A percentile compares a stretch with the other conserved stretches of the same genome.
Evolutionary conservation across 1,139 yeast species (phyloP).

Genomic region (Yamadazyma atmosphaerica): DNA sequence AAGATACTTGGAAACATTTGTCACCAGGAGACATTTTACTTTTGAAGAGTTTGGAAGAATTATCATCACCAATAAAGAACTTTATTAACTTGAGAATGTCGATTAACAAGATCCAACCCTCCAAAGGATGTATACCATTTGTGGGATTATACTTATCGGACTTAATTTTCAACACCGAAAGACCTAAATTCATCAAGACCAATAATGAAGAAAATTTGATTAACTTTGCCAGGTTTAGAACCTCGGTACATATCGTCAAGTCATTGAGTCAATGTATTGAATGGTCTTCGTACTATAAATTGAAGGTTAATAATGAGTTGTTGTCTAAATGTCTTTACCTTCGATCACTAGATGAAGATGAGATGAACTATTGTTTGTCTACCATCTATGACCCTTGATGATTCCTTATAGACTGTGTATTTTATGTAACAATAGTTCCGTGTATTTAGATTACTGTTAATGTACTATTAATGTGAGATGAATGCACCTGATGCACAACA

Average conservation of each 20-base stretch:
- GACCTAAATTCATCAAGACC: conserved; percentile 51
- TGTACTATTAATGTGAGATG: too few species aligned
- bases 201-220: conserved; percentile 32
- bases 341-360: conserved; percentile 73
- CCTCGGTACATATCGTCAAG: conserved; percentile 76
- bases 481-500: too few species aligned
- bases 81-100: conserved; percentile 66
- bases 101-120: conserved; percentile 61
- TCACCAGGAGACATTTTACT: conserved; percentile 59
- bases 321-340: conserved; percentile 83
- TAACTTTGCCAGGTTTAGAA: conserved; percentile 77
- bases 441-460: too few species aligned
- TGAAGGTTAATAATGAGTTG: conserved; percentile 54
- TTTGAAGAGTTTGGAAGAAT: conserved; percentile 61
- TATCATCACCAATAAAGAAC: conserved; percentile 64
- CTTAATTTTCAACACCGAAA: conserved; percentile 75
- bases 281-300: conserved; percentile 70
- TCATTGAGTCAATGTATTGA: conserved; percentile 80
- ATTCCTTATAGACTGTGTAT: not conserved
- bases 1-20: conserved; percentile 73
- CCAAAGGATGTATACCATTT: conserved; percentile 86
- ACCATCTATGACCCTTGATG: not conserved
- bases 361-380: conserved; percentile 50
- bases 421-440: not conserved
- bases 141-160: conserved; percentile 85